Evolutionary conservation across 768 basidiomycete genomes (phyloP).

Genomic region (Serpula lacrymans): DNA sequence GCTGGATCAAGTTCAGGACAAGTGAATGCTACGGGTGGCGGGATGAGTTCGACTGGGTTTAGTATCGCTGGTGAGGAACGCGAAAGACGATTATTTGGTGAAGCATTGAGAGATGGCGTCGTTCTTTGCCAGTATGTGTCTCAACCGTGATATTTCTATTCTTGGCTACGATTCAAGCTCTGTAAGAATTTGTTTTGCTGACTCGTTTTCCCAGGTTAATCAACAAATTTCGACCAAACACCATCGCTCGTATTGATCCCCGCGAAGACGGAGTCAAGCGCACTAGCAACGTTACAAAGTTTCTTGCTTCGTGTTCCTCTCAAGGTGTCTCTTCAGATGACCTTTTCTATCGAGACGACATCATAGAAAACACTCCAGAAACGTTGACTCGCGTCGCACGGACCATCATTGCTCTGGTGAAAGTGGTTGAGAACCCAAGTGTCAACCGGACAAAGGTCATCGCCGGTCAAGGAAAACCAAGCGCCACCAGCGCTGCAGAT

Average conservation of each 20-base stretch:
- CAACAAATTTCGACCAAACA: constrained; percentile 68
- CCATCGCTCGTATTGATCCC: constrained; percentile 58
- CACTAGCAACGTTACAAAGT: constrained; percentile 71
- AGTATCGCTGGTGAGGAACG: constrained; percentile 66
- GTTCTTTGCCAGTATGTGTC: constrained; percentile 84
- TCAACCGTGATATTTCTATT: too few relatives aligned
- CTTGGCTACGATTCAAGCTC: constrained; percentile 7
- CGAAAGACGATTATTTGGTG: constrained; percentile 69
- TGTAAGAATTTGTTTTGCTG: background rate
- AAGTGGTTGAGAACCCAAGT: constrained; percentile 54
- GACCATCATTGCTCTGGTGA: constrained; percentile 68
- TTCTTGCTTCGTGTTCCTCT: constrained; percentile 70
- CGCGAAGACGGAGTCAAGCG: constrained; percentile 65
- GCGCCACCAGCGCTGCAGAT: constrained; percentile 16
- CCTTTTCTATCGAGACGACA: constrained; percentile 65
- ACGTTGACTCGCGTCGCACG: constrained; percentile 68
- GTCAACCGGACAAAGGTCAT: constrained; percentile 45
- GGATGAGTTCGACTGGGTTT: constrained; percentile 31
- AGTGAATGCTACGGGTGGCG: constrained; percentile 22
- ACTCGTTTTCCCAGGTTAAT: constrained; percentile 50
- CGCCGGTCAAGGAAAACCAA: constrained; percentile 35
- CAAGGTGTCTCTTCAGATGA: constrained; percentile 62
- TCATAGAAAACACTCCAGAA: constrained; percentile 58
- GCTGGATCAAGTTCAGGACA: constrained; percentile 43
- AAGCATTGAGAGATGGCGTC: constrained; percentile 79